A percentile compares a stretch with the other conserved stretches of the same genome.
These are phyloP conservation scores for Sporobolomyces pararoseus DNA, from an alignment of 768 basidiomycete genomes.

Conservation along the genomic window DNA sequence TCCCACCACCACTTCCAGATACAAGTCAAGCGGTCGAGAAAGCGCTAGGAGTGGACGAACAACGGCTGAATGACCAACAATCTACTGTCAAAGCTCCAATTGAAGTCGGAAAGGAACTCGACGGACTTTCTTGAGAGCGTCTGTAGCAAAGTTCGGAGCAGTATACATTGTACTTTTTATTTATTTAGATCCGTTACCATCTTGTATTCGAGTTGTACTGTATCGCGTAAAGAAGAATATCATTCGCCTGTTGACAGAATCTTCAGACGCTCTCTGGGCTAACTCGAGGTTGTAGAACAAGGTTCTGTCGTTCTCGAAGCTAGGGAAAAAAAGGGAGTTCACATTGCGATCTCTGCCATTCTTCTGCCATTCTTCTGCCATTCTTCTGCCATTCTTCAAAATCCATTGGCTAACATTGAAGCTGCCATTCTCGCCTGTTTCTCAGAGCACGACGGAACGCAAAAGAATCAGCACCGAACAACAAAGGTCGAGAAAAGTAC, in stretches of 20 bases:
- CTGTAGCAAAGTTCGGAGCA: too few relatives aligned
- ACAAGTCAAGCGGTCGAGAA: neutral
- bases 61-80: neutral
- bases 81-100: neutral
- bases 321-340: too few relatives aligned
- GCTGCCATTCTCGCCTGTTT: slow-evolving; percentile 39
- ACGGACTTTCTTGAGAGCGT: neutral
- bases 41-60: neutral
- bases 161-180: neutral
- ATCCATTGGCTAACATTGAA: slow-evolving; percentile 42
- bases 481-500: neutral
- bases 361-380: too few relatives aligned
- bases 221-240: too few relatives aligned
- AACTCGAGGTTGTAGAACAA: too few relatives aligned
- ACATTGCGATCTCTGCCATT: too few relatives aligned
- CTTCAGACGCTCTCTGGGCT: too few relatives aligned
- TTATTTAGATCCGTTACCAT: neutral
- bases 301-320: too few relatives aligned
- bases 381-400: too few relatives aligned
- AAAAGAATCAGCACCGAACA: too few relatives aligned
- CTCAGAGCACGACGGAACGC: neutral
- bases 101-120: slow-evolving; percentile 5
- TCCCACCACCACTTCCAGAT: neutral
- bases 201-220: neutral
- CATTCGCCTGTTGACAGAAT: too few relatives aligned